phyloP scores from a whole-genome alignment of 208 protist genomes.

The Strigomonas culicis region DNA sequence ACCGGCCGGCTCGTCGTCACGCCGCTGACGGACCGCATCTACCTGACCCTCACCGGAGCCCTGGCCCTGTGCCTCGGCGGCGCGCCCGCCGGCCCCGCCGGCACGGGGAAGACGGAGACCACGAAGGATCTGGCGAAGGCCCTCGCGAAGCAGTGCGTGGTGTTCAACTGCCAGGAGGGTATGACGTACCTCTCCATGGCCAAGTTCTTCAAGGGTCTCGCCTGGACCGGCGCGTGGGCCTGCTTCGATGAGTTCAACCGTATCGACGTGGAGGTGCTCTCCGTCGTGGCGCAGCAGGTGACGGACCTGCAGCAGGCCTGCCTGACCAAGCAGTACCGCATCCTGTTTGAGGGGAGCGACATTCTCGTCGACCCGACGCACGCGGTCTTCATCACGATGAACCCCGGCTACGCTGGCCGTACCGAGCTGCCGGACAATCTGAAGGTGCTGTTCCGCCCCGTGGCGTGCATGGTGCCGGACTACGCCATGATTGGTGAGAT shows the following conservation, averaged over 20 bases:
- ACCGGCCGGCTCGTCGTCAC: constrained; percentile 96
- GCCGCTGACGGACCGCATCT: constrained; percentile 96
- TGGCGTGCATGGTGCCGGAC: constrained; percentile 99
- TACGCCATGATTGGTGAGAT: constrained; percentile 99
- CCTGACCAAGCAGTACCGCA: constrained; percentile 89
- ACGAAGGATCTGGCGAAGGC: constrained; percentile 98
- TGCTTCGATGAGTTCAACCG: constrained; percentile 99
- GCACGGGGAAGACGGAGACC: constrained; percentile 96
- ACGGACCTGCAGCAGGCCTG: constrained; percentile 95
- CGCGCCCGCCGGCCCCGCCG: constrained; percentile 89
- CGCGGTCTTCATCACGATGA: constrained; percentile 98
- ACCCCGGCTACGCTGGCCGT: constrained; percentile 98
- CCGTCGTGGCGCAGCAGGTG: constrained; percentile 96
- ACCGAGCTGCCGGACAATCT: constrained; percentile 99
- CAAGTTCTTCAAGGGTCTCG: constrained; percentile 97
- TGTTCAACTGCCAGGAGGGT: constrained; percentile 98
- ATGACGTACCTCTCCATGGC: constrained; percentile 96
- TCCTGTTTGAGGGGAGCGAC: constrained; percentile 93
- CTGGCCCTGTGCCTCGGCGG: constrained; percentile 93
- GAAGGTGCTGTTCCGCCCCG: constrained; percentile 97
- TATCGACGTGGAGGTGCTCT: constrained; percentile 97
- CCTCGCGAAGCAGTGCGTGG: constrained; percentile 97
- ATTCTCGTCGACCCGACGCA: constrained; percentile 93
- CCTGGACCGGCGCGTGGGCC: constrained; percentile 96
- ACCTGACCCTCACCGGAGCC: constrained; percentile 95